Conservation (phyloP, 768 basidiomycete species). For the Macrolepiota dolichaula region DNA sequence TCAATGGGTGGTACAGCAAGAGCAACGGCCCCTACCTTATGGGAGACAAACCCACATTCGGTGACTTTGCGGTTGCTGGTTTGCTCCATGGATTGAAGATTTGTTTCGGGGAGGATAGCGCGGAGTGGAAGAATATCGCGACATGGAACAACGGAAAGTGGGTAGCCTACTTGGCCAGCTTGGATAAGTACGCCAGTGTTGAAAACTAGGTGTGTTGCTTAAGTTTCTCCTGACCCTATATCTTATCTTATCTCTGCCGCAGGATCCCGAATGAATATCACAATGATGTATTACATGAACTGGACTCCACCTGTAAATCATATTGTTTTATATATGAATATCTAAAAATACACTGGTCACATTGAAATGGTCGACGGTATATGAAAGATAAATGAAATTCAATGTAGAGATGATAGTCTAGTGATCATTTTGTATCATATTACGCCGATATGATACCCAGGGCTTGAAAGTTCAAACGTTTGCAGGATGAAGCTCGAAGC, state of each 20-base stretch:
- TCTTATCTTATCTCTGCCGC: background rate
- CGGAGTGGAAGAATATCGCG: conserved; percentile 38
- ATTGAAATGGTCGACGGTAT: too few species aligned
- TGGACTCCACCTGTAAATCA: too few species aligned
- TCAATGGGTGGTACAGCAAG: conserved; percentile 27
- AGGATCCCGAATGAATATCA: background rate
- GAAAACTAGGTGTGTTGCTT: background rate
- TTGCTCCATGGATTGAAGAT: conserved; percentile 28
- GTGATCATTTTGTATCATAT: too few species aligned
- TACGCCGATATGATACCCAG: too few species aligned
- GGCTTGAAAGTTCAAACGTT: too few species aligned
- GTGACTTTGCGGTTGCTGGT: conserved; percentile 35
- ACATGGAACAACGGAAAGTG: conserved; percentile 38
- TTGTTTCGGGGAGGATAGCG: conserved; percentile 32
- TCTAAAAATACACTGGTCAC: too few species aligned
- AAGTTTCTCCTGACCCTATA: background rate
- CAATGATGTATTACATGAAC: too few species aligned
- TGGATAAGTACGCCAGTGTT: conserved; percentile 11
- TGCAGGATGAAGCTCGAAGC: too few species aligned
- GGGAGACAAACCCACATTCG: conserved; percentile 33
- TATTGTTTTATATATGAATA: too few species aligned
- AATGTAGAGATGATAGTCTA: too few species aligned
- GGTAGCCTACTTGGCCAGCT: conserved; percentile 19
- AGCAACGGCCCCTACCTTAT: conserved; percentile 30
- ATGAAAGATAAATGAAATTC: too few species aligned